phyloP scores from a whole-genome alignment of 768 basidiomycete species.

The Lactarius tabidus region DNA sequence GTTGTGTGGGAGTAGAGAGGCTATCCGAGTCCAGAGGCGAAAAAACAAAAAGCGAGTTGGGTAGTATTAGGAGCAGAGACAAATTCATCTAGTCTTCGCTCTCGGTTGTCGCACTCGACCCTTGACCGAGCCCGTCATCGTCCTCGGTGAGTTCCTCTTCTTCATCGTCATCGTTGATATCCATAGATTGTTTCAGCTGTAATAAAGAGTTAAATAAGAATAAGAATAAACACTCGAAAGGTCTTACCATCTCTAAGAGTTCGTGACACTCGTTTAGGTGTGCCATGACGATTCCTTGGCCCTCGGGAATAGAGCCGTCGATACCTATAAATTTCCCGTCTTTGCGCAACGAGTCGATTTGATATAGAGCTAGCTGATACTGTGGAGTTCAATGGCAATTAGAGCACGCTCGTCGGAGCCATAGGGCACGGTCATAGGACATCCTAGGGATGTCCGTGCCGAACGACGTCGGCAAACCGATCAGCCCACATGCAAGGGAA shows the following conservation, averaged over 20 bases:
- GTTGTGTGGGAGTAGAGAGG: not conserved
- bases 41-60: not conserved
- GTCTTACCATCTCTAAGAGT: conserved; percentile 85
- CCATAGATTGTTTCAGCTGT: conserved; percentile 82
- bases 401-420: not conserved
- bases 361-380: conserved; percentile 93
- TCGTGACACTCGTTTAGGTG: conserved; percentile 97
- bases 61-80: not conserved
- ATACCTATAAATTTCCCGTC: conserved; percentile 91
- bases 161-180: conserved; percentile 36
- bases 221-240: no score
- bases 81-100: conserved; percentile 12
- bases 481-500: not conserved
- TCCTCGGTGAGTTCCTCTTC: conserved; percentile 28
- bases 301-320: conserved; percentile 90
- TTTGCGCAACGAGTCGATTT: conserved; percentile 89
- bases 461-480: not conserved
- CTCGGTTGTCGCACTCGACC: conserved; percentile 19
- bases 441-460: conserved; percentile 10
- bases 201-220: no score
- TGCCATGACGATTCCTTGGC: conserved; percentile 94
- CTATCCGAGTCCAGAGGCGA: not conserved
- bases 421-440: not conserved
- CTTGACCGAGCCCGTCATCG: conserved; percentile 25
- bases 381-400: conserved; percentile 31